These are phyloP conservation scores for Ceratocystis eucalypticola DNA, from an alignment of 2,329 filamentous ascomycete genomes.

Conservation along the genomic window DNA sequence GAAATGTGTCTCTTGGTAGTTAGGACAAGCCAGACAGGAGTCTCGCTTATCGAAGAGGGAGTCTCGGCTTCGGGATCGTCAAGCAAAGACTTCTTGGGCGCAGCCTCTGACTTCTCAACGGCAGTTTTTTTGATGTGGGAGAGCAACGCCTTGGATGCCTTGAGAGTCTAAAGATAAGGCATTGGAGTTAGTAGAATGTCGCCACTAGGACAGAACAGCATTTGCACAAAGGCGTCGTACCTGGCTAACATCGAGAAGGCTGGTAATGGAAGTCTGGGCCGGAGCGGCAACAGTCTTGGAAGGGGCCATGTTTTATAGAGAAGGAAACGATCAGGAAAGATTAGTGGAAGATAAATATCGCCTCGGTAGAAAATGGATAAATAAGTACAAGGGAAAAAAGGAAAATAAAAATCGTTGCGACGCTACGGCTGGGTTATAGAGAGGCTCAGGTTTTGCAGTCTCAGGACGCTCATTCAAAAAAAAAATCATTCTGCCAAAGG, in stretches of 20 bases:
- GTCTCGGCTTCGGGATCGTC: slow-evolving; percentile 30
- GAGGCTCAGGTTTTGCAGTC: neutral
- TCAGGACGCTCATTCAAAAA: neutral
- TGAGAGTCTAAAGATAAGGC: slow-evolving; percentile 36
- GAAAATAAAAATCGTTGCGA: neutral
- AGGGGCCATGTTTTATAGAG: slow-evolving; percentile 11
- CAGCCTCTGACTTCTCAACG: slow-evolving; percentile 33
- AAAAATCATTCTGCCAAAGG: slow-evolving; percentile 14
- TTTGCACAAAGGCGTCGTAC: neutral
- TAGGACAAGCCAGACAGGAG: slow-evolving; percentile 47
- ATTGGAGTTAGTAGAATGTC: neutral
- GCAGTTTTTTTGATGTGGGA: slow-evolving; percentile 46
- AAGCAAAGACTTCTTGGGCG: slow-evolving; percentile 44
- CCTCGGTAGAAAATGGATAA: neutral
- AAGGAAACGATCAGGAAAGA: slow-evolving; percentile 2
- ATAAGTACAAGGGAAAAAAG: neutral
- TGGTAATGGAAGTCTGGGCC: slow-evolving; percentile 11
- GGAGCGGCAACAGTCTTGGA: slow-evolving; percentile 14
- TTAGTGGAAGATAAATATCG: neutral
- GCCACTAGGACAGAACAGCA: neutral
- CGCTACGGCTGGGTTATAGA: neutral
- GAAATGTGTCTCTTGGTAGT: slow-evolving; percentile 52
- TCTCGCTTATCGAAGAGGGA: slow-evolving; percentile 29
- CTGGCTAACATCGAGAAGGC: slow-evolving; percentile 12
- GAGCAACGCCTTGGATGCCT: slow-evolving; percentile 49